Conservation (phyloP, 352 stramenopile species). For the Globisporangium cystogenes region DNA sequence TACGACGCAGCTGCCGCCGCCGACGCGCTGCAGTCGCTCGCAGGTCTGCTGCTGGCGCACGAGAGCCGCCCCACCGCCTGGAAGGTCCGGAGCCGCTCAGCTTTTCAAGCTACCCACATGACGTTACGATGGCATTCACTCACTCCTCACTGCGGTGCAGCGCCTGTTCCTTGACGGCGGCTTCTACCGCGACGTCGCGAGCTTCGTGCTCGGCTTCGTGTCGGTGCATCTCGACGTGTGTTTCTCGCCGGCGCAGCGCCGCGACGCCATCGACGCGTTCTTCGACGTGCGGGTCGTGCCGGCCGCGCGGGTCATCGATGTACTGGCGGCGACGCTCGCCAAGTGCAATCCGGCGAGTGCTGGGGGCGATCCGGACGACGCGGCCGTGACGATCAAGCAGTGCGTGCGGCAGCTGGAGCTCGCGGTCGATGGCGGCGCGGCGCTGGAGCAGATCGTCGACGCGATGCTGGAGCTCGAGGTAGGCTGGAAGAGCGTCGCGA, state of each 20-base stretch:
- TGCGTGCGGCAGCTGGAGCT: slow-evolving; percentile 44
- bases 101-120: too few species aligned
- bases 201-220: slow-evolving; percentile 53
- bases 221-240: slow-evolving; percentile 39
- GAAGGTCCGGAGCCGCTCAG: too few species aligned
- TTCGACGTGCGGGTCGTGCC: slow-evolving; percentile 36
- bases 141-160: slow-evolving; percentile 22
- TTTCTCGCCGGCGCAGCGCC: slow-evolving; percentile 37
- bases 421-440: slow-evolving; percentile 13
- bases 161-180: slow-evolving; percentile 34
- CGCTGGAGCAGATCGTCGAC: slow-evolving; percentile 23
- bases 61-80: slow-evolving; percentile 17
- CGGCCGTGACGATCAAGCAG: slow-evolving; percentile 29
- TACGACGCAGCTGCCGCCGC: slow-evolving; percentile 38
- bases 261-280: slow-evolving; percentile 48
- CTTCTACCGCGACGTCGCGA: slow-evolving; percentile 51
- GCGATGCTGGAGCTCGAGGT: slow-evolving; percentile 34
- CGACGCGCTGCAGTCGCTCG: slow-evolving; percentile 24
- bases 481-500: not conserved
- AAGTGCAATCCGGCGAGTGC: slow-evolving; percentile 6
- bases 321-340: slow-evolving; percentile 30
- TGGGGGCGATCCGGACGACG: slow-evolving; percentile 15
- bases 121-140: not conserved
- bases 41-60: slow-evolving; percentile 20
- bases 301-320: slow-evolving; percentile 23